phyloP scores from a whole-genome alignment of 2,329 filamentous ascomycete genomes.

The Dactylonectria macrodidyma region DNA sequence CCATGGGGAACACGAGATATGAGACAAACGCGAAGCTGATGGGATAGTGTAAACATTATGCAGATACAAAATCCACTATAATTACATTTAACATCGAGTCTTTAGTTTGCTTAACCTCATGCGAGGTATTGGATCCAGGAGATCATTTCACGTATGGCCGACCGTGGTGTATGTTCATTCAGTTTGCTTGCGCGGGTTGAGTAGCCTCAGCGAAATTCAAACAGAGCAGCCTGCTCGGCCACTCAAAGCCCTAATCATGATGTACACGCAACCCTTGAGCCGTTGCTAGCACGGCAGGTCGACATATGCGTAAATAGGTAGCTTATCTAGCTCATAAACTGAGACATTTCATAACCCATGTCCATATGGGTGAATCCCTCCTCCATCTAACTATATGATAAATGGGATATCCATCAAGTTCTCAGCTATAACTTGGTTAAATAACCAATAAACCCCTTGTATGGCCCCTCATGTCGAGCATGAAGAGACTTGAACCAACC shows the following conservation, averaged over 20 bases:
- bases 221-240: not conserved
- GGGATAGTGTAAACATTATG: not conserved
- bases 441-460: constrained; percentile 1
- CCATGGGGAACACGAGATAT: not conserved
- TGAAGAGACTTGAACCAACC: not conserved
- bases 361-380: not conserved
- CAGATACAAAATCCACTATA: not conserved
- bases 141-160: not conserved
- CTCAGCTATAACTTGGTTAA: constrained; percentile 2
- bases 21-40: not conserved
- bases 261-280: not conserved
- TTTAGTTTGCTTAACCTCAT: not conserved
- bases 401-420: constrained; percentile 10
- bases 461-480: constrained; percentile 8
- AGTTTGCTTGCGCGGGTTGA: not conserved
- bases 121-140: not conserved
- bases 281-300: not conserved
- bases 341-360: not conserved
- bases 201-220: not conserved
- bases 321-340: not conserved
- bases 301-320: not conserved
- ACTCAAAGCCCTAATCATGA: not conserved
- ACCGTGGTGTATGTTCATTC: not conserved
- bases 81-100: not conserved
- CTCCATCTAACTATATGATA: not conserved